Conservation (phyloP, 495 filamentous ascomycete genomes). For the Daldinia grandis region DNA sequence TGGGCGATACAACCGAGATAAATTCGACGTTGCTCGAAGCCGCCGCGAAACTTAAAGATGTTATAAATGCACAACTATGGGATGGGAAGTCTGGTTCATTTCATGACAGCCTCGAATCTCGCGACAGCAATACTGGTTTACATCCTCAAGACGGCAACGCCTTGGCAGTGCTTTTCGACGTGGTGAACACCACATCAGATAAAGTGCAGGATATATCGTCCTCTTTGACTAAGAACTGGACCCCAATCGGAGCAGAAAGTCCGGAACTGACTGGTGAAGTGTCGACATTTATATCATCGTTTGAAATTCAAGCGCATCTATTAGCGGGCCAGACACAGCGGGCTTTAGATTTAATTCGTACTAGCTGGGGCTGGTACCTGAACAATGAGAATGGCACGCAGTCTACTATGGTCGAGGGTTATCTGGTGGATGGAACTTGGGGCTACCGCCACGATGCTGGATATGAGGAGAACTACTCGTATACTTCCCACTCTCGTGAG, state of each 20-base stretch:
- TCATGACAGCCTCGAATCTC: slow-evolving; percentile 59
- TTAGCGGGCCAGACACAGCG: slow-evolving; percentile 58
- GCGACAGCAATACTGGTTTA: slow-evolving; percentile 43
- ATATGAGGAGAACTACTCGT: slow-evolving; percentile 59
- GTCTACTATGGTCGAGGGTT: slow-evolving; percentile 71
- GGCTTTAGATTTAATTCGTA: slow-evolving; percentile 67
- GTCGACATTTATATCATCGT: slow-evolving; percentile 69
- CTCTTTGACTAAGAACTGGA: slow-evolving; percentile 63
- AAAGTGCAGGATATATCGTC: slow-evolving; percentile 53
- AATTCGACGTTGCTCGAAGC: slow-evolving; percentile 54
- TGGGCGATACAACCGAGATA: slow-evolving; percentile 53
- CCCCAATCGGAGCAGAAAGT: slow-evolving; percentile 64
- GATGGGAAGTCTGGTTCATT: slow-evolving; percentile 63
- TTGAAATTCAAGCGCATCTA: slow-evolving; percentile 71
- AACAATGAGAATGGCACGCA: slow-evolving; percentile 68
- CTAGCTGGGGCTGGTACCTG: slow-evolving; percentile 71
- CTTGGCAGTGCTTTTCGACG: slow-evolving; percentile 54
- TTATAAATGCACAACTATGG: slow-evolving; percentile 61
- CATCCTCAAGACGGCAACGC: slow-evolving; percentile 65
- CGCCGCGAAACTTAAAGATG: slow-evolving; percentile 50
- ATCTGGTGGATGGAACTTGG: slow-evolving; percentile 64
- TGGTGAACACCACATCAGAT: slow-evolving; percentile 42
- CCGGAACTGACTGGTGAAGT: slow-evolving; percentile 68
- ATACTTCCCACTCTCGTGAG: slow-evolving; percentile 63
- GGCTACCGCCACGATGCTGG: slow-evolving; percentile 65